Conservation (phyloP, 306 rosid species). For the Morella rubra region DNA sequence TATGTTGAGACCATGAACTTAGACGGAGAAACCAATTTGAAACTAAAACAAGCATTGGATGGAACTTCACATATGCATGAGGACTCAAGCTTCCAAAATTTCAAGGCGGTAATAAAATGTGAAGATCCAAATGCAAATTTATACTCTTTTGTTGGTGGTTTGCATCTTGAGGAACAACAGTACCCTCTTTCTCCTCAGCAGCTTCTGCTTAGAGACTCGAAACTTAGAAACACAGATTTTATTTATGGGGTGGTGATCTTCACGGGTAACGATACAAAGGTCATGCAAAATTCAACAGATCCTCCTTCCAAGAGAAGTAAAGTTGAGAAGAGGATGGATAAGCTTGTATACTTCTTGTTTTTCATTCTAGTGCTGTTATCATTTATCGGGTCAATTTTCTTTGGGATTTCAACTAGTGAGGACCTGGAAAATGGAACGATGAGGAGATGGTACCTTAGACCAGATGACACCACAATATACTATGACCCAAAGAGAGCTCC, state of each 20-base stretch:
- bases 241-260: constrained; percentile 88
- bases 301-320: constrained; percentile 99
- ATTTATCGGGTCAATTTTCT: constrained; percentile 62
- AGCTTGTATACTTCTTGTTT: constrained; percentile 68
- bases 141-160: constrained; percentile 77
- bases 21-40: constrained; percentile 96
- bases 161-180: constrained; percentile 64
- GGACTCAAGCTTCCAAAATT: constrained; percentile 54
- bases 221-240: constrained; percentile 93
- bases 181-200: constrained; percentile 89
- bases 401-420: constrained; percentile 59
- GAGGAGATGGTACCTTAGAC: constrained; percentile 96
- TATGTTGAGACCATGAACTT: constrained; percentile 94
- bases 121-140: constrained; percentile 98
- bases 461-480: constrained; percentile 61
- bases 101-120: constrained; percentile 73
- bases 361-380: constrained; percentile 60
- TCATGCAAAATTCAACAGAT: constrained; percentile 86
- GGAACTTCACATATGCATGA: constrained; percentile 70
- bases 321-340: constrained; percentile 89
- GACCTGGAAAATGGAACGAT: constrained; percentile 59
- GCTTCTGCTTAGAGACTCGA: constrained; percentile 92
- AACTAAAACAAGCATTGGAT: constrained; percentile 77
- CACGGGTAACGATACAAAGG: constrained; percentile 93
- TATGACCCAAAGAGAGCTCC: constrained; percentile 63